Percentiles rank a stretch among this genome's conserved stretches.
Evolutionary conservation across 1,139 yeast genomes (phyloP).

Genomic region (Zhuliangozyma parablackwelliae): DNA sequence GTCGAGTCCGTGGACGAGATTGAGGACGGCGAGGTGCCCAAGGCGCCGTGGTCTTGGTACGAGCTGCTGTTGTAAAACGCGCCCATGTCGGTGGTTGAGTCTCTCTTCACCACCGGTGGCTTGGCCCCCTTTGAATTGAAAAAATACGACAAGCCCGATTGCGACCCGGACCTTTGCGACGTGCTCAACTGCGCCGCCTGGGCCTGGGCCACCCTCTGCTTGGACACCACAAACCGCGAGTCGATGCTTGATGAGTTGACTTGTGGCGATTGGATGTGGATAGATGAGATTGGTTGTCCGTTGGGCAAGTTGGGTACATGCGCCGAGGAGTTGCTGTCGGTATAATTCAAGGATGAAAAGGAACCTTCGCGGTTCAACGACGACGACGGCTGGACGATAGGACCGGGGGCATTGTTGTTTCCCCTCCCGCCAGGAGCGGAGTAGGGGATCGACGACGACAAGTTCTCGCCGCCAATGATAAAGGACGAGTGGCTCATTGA

Average conservation of each 20-base stretch:
- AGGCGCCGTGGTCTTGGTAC: slow-evolving; percentile 24
- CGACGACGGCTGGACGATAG: slow-evolving; percentile 2
- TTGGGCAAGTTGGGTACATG: slow-evolving; percentile 46
- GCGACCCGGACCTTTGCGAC: slow-evolving; percentile 37
- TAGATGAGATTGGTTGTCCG: slow-evolving; percentile 56
- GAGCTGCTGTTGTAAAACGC: slow-evolving; percentile 41
- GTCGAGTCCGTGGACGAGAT: slow-evolving; percentile 35
- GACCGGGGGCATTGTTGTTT: slow-evolving; percentile 1
- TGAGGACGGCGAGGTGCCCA: slow-evolving; percentile 37
- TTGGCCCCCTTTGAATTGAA: slow-evolving; percentile 26
- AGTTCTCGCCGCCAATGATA: slow-evolving; percentile 39
- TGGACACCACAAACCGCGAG: slow-evolving; percentile 68
- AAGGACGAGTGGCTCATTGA: slow-evolving; percentile 43
- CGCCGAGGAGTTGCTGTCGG: slow-evolving; percentile 4
- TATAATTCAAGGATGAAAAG: slow-evolving; percentile 10
- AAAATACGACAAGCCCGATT: slow-evolving; percentile 48
- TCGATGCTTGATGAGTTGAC: slow-evolving; percentile 55
- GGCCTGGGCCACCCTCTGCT: slow-evolving; percentile 55
- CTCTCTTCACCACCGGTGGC: slow-evolving; percentile 21
- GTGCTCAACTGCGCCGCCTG: slow-evolving; percentile 29
- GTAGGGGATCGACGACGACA: slow-evolving; percentile 65
- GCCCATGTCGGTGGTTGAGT: slow-evolving; percentile 43
- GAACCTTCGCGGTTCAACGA: slow-evolving; percentile 7
- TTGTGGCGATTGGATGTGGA: slow-evolving; percentile 66
- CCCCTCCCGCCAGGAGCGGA: slow-evolving; percentile 62